Conservation (phyloP, 1,139 yeast species). For the Tardiomyces digboiensis region DNA sequence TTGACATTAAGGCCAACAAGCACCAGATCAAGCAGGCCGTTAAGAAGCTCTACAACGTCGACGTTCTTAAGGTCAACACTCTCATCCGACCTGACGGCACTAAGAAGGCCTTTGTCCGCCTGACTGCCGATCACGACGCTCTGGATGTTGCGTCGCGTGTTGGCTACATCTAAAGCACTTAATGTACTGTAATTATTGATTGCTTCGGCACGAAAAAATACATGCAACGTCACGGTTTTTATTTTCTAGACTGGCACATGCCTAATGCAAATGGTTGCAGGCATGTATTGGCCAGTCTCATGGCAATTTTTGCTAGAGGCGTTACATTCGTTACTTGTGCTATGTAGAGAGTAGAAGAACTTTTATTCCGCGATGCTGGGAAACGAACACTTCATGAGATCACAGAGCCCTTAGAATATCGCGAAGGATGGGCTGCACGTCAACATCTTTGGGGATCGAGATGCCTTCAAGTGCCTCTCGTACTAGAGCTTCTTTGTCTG, state of each 20-base stretch:
- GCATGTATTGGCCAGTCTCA: too few relatives aligned
- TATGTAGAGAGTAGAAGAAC: too few relatives aligned
- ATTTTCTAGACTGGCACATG: too few relatives aligned
- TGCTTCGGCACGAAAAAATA: constrained; percentile 1
- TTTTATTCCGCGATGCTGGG: too few relatives aligned
- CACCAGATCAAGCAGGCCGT: constrained; percentile 97
- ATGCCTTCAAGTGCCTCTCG: constrained; percentile 18
- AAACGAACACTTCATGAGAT: too few relatives aligned
- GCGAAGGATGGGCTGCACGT: constrained; percentile 16
- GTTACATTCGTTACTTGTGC: too few relatives aligned
- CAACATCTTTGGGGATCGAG: constrained; percentile 18
- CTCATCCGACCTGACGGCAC: constrained; percentile 98
- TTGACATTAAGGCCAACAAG: constrained; percentile 95
- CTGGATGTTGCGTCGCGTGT: constrained; percentile 99
- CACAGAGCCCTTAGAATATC: constrained; percentile 10
- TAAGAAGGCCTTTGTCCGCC: constrained; percentile 99
- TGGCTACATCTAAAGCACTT: constrained; percentile 71
- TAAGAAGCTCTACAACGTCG: constrained; percentile 97
- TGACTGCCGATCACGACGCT: constrained; percentile 99
- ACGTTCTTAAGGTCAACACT: constrained; percentile 90
- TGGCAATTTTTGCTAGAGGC: too few relatives aligned
- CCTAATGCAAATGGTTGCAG: too few relatives aligned
- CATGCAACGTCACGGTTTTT: constrained; percentile 1
- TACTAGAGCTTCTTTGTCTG: not conserved
- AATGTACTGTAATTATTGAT: constrained; percentile 9